phyloP scores from a whole-genome alignment of 2,329 filamentous ascomycete species.

The Arthrobotrys sinensis region DNA sequence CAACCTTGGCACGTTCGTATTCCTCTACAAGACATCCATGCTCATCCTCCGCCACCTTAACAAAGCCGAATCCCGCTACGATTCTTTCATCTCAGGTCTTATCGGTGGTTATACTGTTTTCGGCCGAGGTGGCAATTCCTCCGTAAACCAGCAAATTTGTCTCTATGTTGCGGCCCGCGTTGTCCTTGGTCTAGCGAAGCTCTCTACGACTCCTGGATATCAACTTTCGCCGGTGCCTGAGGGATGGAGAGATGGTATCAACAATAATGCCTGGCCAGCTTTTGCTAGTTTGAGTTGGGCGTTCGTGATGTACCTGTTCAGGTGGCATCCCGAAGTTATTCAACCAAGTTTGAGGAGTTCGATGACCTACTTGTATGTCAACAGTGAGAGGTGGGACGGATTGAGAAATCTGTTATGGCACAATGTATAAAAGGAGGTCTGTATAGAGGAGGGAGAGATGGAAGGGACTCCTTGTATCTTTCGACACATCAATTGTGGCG shows the following conservation, averaged over 20 bases:
- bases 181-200: conserved; percentile 83
- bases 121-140: conserved; percentile 80
- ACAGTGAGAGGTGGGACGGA: conserved; percentile 91
- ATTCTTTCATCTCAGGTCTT: conserved; percentile 88
- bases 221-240: conserved; percentile 35
- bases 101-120: conserved; percentile 95
- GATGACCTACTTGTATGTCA: conserved; percentile 96
- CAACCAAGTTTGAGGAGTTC: conserved; percentile 92
- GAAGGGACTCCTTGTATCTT: conserved; percentile 18
- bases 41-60: conserved; percentile 78
- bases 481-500: conserved; percentile 44
- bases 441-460: not conserved
- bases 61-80: conserved; percentile 73
- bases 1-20: conserved; percentile 91
- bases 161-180: conserved; percentile 98
- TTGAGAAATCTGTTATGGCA: conserved; percentile 87
- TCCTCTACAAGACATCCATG: conserved; percentile 89
- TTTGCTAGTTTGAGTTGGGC: conserved; percentile 95
- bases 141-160: conserved; percentile 95
- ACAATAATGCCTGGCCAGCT: conserved; percentile 84
- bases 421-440: conserved; percentile 74
- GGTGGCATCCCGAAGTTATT: conserved; percentile 89
- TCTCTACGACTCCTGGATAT: conserved; percentile 75
- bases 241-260: conserved; percentile 47
- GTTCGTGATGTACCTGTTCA: conserved; percentile 94